Percentiles rank a stretch among this genome's conserved stretches.
phyloP scores from a whole-genome alignment of 2,329 filamentous ascomycete genomes.

The Davidsoniella australis region DNA sequence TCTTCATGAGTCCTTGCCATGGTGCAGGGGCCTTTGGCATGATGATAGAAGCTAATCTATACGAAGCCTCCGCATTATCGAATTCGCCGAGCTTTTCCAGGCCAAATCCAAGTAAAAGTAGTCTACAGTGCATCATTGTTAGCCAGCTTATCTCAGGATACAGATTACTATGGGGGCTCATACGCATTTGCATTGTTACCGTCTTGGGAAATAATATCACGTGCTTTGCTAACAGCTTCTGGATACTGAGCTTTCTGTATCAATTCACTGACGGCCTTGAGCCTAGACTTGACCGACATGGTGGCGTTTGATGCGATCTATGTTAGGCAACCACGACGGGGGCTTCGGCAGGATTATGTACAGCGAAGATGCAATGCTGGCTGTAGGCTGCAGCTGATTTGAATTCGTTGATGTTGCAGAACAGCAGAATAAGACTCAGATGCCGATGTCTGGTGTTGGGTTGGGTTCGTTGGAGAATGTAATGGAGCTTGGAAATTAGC shows the following conservation, averaged over 20 bases:
- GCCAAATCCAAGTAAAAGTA: constrained; percentile 72
- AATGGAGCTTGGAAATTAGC: no score
- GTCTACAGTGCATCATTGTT: constrained; percentile 31
- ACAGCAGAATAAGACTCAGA: no score
- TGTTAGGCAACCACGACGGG: background rate
- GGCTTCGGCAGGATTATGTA: background rate
- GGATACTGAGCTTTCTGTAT: constrained; percentile 67
- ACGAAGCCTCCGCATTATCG: constrained; percentile 60
- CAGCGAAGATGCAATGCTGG: background rate
- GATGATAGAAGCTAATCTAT: constrained; percentile 52
- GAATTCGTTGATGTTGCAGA: no score
- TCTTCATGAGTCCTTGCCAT: constrained; percentile 76
- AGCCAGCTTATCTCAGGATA: background rate
- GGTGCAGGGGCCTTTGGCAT: constrained; percentile 65
- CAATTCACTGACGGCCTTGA: constrained; percentile 67
- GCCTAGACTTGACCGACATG: constrained; percentile 49
- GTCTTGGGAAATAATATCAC: constrained; percentile 53
- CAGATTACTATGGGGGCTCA: constrained; percentile 17
- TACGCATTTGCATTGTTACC: constrained; percentile 68
- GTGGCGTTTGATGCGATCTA: constrained; percentile 7
- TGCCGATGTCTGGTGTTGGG: no score
- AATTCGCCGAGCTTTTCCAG: constrained; percentile 57
- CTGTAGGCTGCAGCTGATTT: background rate
- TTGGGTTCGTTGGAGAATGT: no score
- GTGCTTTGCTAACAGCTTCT: constrained; percentile 52